Evolutionary conservation across 257 asterid genomes (phyloP).

Genomic region (Solanum arcanum): DNA sequence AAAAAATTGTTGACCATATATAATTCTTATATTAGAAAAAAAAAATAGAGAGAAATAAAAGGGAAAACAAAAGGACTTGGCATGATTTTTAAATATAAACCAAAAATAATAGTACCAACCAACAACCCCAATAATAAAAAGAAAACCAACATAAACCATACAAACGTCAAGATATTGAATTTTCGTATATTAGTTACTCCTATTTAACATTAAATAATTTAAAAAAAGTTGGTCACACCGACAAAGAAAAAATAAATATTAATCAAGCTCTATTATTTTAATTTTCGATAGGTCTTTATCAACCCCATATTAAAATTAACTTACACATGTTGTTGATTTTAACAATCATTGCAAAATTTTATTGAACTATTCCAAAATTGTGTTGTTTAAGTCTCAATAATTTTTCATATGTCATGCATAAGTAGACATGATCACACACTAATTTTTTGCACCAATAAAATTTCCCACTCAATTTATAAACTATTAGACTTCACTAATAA

Average conservation of each 20-base stretch:
- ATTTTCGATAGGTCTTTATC: neutral
- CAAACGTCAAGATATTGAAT: neutral
- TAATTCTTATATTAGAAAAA: neutral
- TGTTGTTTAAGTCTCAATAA: neutral
- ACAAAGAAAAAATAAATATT: neutral
- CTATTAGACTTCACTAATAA: neutral
- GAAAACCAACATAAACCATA: neutral
- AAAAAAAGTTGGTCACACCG: neutral
- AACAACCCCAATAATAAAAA: neutral
- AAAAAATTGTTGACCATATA: neutral
- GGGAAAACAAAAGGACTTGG: neutral
- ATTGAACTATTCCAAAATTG: neutral
- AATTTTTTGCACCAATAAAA: neutral
- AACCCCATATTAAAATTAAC: neutral
- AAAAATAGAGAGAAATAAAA: neutral
- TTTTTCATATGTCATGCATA: neutral
- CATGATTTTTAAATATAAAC: neutral
- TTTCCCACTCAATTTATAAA: neutral
- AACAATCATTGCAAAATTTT: neutral
- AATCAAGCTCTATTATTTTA: neutral
- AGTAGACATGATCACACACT: neutral
- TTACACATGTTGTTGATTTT: neutral
- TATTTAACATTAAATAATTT: neutral
- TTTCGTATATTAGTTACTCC: neutral
- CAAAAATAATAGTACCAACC: neutral